Evolutionary conservation across 768 basidiomycete species (phyloP), one percentile per base, ranked within the genome.

Genomic region (Tulasnella sp.): DNA sequence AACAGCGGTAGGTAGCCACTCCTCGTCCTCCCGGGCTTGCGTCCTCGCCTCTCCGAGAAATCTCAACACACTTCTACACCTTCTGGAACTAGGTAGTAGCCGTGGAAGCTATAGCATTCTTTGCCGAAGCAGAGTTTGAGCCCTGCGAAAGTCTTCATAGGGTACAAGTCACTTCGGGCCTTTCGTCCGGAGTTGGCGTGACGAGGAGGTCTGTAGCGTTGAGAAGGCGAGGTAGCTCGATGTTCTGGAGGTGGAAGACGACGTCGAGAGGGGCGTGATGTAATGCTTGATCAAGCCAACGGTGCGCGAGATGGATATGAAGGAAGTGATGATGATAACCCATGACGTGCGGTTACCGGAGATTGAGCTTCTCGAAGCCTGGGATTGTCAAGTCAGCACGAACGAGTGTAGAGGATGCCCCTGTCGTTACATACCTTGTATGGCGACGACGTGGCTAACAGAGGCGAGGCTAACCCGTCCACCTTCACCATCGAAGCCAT

Each of bases 81-180:
- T 80, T 92, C 90, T 1, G 97, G 96, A 31, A 99, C 89, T 74
- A 97, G 89, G 86, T 94, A 98, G 85, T 94, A 93, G 3, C 95
- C 91, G 3, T 96, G 94, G 88, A 96, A 99, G 34, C 97, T 90
- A 84, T 98, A 89, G 98, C 98, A 99, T 86, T 99, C 98, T 85
- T 96, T 96, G 74, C 93, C 95, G 75, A 94, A 88, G 86, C 98
- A 99, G 1, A 99, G 84, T 40, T 89, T 91, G 80, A 99, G 86
- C 72, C 78, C 78, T 80, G 91, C 90, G 83, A 96, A 91, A 20
- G 90, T 88, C 80, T 88, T 88, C 84, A 98, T 88, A 0, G 90
- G 91, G 0, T 92, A 86, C 40, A 95, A 88, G 84, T 95, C 92
- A 86, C 85, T 40, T 86, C 86, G 18, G 87, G 85, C 76, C 87